Evolutionary conservation across 2,329 filamentous ascomycete genomes (phyloP), one percentile per base, ranked within the genome.

Genomic region (Fusarium sp.): DNA sequence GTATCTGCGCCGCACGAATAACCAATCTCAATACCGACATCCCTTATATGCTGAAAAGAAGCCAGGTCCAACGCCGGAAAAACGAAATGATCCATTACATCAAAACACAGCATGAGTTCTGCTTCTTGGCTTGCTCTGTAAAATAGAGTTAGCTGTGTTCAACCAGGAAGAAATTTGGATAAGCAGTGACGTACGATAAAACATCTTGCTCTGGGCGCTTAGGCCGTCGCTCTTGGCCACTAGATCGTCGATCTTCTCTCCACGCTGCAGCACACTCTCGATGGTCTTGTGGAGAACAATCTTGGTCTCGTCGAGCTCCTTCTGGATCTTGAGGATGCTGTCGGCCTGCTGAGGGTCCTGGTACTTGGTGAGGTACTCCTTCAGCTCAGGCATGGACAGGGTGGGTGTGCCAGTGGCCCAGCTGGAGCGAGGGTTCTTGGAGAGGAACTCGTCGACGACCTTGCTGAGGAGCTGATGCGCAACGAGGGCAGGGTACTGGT

Each of bases 251-350:
- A 99, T 93, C 87, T 97, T 98, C 88, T 98, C 94, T 40, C 94
- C 96, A 65, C 96, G 88, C 84, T 97, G 91, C 75, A 97, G 80
- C 51, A 85, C 90, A 75, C 88, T 92, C 83, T 97, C 91, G 74
- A 97, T 97, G 42, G 96, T 97, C 87, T 98, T 97, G 83, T 98
- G 94, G 74, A 99, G 85, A 61, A 97, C 91, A 76, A 97, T 94
- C 87, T 97, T 98, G 63, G 95, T 98, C 85, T 97, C 94, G 76
- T 98, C 94, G 64, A 99, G 85, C 83, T 99, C 94, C 82, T 93
- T 91, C 80, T 98, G 95, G 74, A 99, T 97, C 85, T 93, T 94
- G 84, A 93, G 88, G 77, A 98, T 96, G 80, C 90, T 95, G 82
- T 97, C 94, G 70, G 93, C 94, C 81, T 96, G 87, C 75, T 90